Evolutionary conservation across 2,329 filamentous ascomycete genomes (phyloP).

Genomic region (Colletotrichum filicis): DNA sequence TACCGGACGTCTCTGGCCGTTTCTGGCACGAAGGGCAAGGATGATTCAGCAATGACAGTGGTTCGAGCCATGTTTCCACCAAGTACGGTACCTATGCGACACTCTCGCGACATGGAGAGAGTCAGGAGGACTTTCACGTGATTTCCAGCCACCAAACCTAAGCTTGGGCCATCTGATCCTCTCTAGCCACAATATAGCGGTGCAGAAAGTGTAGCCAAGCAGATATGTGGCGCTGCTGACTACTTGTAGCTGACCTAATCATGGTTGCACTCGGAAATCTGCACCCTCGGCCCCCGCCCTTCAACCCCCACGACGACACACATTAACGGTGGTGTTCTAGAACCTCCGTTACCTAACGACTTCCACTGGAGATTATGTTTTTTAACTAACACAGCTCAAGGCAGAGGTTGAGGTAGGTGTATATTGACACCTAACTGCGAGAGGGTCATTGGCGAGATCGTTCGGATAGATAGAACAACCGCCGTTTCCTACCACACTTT

Average conservation of each 20-base stretch:
- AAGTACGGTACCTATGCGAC: not conserved
- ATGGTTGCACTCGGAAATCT: not conserved
- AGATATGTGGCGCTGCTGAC: not conserved
- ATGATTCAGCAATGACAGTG: no score
- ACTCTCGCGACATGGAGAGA: not conserved
- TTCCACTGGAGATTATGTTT: not conserved
- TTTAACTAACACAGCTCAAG: not conserved
- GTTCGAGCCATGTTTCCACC: not conserved
- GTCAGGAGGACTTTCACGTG: not conserved
- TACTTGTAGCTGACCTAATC: not conserved
- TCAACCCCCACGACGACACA: not conserved
- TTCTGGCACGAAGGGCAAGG: no score
- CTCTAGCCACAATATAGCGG: not conserved
- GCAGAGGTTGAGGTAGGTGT: not conserved
- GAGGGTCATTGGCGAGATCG: not conserved
- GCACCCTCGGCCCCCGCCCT: not conserved
- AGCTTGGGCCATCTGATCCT: not conserved
- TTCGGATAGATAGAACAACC: not conserved
- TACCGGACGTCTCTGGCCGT: no score
- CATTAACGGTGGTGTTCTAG: not conserved
- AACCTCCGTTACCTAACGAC: not conserved
- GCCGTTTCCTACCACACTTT: no score
- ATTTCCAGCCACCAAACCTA: not conserved
- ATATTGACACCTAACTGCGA: not conserved
- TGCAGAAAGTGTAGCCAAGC: not conserved